phyloP scores from a whole-genome alignment of 2,329 filamentous ascomycete genomes.

The Plenodomus lindquistii region DNA sequence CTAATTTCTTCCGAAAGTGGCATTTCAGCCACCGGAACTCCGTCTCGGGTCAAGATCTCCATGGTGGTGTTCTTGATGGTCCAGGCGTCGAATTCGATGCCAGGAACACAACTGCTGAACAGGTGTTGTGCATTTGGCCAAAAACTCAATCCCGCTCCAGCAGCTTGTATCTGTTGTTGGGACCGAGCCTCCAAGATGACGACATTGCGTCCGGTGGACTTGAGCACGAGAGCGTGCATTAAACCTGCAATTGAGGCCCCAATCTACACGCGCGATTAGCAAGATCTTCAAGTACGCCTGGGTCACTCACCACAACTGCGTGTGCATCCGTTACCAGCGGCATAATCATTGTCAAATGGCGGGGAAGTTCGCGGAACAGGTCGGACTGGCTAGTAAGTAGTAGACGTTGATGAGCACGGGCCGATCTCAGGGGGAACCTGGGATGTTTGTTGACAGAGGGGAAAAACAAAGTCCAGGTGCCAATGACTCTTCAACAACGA shows the following conservation, averaged over 20 bases:
- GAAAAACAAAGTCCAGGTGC: neutral
- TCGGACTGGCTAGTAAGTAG: neutral
- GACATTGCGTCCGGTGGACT: constrained; percentile 17
- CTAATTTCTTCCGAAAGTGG: constrained; percentile 6
- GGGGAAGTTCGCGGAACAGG: neutral
- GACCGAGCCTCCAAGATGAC: constrained; percentile 16
- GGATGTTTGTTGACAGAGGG: neutral
- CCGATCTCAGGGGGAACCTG: neutral
- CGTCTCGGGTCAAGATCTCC: constrained; percentile 16
- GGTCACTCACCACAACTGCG: constrained; percentile 3
- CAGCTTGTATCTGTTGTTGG: constrained; percentile 10
- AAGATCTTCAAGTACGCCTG: neutral
- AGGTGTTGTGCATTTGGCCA: constrained; percentile 17
- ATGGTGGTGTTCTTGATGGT: constrained; percentile 8
- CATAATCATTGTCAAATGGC: neutral
- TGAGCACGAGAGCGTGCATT: constrained; percentile 23
- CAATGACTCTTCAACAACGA: neutral
- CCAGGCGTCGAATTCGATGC: constrained; percentile 6
- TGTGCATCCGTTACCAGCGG: neutral
- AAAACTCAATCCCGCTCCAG: constrained; percentile 21
- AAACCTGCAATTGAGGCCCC: constrained; percentile 25
- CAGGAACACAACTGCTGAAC: constrained; percentile 11
- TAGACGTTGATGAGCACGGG: neutral
- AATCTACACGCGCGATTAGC: constrained; percentile 2
- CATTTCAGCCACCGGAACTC: constrained; percentile 2